Conservation (phyloP, 371 early-diverging fungal genomes). For the Cokeromyces recurvatus region DNA sequence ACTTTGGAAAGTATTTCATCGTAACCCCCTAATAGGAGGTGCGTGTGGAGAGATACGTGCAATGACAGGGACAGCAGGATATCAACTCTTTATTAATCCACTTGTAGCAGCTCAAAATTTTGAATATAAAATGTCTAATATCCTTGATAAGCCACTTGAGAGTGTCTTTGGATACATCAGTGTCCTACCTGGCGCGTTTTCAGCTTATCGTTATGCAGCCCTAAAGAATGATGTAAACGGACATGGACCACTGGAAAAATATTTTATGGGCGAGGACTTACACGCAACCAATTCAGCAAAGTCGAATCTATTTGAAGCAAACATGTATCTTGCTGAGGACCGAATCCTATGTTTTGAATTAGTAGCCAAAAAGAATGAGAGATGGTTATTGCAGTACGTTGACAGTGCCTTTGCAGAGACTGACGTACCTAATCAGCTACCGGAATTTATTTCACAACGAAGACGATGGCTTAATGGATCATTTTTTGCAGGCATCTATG, state of each 20-base stretch:
- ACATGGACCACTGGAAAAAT: slow-evolving; percentile 64
- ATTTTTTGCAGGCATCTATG: slow-evolving; percentile 67
- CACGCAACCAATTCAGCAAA: slow-evolving; percentile 17
- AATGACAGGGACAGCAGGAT: slow-evolving; percentile 64
- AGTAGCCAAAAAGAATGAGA: slow-evolving; percentile 64
- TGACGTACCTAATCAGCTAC: slow-evolving; percentile 74
- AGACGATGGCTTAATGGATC: slow-evolving; percentile 90
- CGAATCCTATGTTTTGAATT: slow-evolving; percentile 86
- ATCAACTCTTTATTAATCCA: slow-evolving; percentile 71
- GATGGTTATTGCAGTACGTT: slow-evolving; percentile 68
- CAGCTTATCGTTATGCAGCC: slow-evolving; percentile 79
- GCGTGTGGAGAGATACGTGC: slow-evolving; percentile 87
- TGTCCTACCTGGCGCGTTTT: slow-evolving; percentile 85
- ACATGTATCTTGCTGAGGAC: slow-evolving; percentile 83
- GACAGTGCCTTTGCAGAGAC: slow-evolving; percentile 76
- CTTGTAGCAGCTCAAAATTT: slow-evolving; percentile 82
- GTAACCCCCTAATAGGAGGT: slow-evolving; percentile 66
- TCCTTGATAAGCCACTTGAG: slow-evolving; percentile 85
- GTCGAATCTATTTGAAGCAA: slow-evolving; percentile 56
- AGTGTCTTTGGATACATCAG: slow-evolving; percentile 84
- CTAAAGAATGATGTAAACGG: slow-evolving; percentile 61
- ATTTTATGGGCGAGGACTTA: slow-evolving; percentile 72
- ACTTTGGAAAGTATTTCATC: slow-evolving; percentile 77
- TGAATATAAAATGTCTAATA: slow-evolving; percentile 83
- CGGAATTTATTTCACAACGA: slow-evolving; percentile 85